Percentiles rank a stretch among this genome's conserved stretches.
Conservation (phyloP, 805 yeast species). For the Pichia californica region DNA sequence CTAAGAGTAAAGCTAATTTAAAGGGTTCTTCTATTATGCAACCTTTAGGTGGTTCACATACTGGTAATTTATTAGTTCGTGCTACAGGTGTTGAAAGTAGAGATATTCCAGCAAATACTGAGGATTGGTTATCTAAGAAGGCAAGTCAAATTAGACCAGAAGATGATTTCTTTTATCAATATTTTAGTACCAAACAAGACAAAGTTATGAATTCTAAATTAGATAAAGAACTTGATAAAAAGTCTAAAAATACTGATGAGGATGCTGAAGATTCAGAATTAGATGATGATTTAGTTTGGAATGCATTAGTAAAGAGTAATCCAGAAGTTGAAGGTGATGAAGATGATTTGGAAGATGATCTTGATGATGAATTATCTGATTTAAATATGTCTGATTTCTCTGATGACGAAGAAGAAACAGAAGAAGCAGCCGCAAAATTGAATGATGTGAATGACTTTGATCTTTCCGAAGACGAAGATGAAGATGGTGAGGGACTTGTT, state of each 20-base stretch:
- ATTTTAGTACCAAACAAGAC: conserved; percentile 60
- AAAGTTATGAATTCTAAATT: conserved; percentile 29
- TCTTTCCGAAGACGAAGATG: conserved; percentile 23
- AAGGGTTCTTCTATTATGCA: conserved; percentile 96
- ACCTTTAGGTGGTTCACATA: conserved; percentile 83
- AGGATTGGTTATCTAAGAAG: conserved; percentile 71
- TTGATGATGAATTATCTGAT: conserved; percentile 32
- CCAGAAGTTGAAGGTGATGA: conserved; percentile 51
- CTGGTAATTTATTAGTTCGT: conserved; percentile 60
- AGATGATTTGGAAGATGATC: conserved; percentile 29
- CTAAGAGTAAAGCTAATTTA: conserved; percentile 66
- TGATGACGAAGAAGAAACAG: conserved; percentile 28
- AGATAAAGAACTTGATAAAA: conserved; percentile 39
- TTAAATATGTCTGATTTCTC: conserved; percentile 33
- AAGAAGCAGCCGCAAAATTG: conserved; percentile 9
- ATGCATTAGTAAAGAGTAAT: conserved; percentile 51
- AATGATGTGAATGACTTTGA: background rate
- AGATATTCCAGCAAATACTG: conserved; percentile 67
- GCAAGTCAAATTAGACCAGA: conserved; percentile 71
- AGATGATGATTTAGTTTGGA: conserved; percentile 52
- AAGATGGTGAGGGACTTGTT: conserved; percentile 29
- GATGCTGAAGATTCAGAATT: conserved; percentile 36
- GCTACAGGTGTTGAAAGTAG: conserved; percentile 38
- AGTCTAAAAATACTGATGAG: conserved; percentile 38
- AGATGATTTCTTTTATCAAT: conserved; percentile 82